Conservation (phyloP, 768 basidiomycete genomes). For the Lentinus tigrinus region DNA sequence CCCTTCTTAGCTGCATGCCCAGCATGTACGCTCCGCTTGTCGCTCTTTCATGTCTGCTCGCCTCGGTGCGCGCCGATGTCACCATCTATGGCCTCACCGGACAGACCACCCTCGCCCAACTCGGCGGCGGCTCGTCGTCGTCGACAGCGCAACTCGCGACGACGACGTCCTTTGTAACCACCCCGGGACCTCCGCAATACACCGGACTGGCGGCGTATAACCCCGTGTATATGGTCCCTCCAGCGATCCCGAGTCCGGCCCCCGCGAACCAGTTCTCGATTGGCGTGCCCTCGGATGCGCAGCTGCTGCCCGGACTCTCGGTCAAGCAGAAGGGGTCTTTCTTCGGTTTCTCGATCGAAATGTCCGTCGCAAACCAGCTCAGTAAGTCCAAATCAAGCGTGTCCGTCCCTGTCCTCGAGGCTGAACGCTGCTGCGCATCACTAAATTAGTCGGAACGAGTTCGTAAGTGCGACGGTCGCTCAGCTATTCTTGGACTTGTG, state of each 20-base stretch:
- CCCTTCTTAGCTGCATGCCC: neutral
- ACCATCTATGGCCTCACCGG: conserved; percentile 26
- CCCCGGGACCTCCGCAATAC: conserved; percentile 39
- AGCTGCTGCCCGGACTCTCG: conserved; percentile 29
- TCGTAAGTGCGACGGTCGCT: conserved; percentile 17
- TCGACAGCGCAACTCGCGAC: neutral
- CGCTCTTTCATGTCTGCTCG: neutral
- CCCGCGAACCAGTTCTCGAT: conserved; percentile 23
- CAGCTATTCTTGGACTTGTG: conserved; percentile 42
- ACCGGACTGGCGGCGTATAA: conserved; percentile 53
- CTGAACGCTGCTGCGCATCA: neutral
- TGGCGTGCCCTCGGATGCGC: neutral
- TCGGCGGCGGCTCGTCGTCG: neutral
- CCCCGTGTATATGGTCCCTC: conserved; percentile 43
- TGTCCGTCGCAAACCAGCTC: conserved; percentile 66
- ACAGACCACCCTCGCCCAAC: neutral
- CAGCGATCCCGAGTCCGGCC: conserved; percentile 24
- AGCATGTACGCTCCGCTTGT: neutral
- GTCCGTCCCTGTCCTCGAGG: neutral
- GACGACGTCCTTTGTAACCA: neutral
- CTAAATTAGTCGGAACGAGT: neutral
- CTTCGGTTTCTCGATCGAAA: conserved; percentile 73
- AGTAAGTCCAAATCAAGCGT: conserved; percentile 39
- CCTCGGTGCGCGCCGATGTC: neutral
- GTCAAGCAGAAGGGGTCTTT: conserved; percentile 51